These are phyloP conservation scores for Sordariomycetes sp. DNA, from an alignment of 2,329 filamentous ascomycete species.

Conservation along the genomic window DNA sequence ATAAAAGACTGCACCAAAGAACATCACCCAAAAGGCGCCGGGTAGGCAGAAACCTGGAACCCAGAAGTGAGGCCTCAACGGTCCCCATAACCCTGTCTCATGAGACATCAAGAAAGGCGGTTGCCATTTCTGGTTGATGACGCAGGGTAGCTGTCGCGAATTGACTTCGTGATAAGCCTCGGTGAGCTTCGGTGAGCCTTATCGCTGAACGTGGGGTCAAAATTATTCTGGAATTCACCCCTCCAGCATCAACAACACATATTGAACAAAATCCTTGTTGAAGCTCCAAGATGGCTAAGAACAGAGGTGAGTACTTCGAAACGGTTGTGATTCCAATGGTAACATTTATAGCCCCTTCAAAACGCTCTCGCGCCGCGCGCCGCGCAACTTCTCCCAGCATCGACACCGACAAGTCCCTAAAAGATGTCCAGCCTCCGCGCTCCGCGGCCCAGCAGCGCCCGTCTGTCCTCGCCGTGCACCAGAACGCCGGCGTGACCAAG, in stretches of 20 bases:
- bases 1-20: too few relatives aligned
- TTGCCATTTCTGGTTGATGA: too few relatives aligned
- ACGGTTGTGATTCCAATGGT: slow-evolving; percentile 8
- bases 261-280: not conserved
- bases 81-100: too few relatives aligned
- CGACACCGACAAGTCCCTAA: slow-evolving; percentile 63
- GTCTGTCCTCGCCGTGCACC: slow-evolving; percentile 61
- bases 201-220: not conserved
- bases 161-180: not conserved
- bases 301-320: slow-evolving; percentile 12
- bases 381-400: slow-evolving; percentile 63
- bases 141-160: too few relatives aligned
- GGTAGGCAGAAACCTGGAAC: too few relatives aligned
- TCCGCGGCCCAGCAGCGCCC: slow-evolving; percentile 35
- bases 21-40: too few relatives aligned
- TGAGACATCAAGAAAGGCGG: too few relatives aligned
- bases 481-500: slow-evolving; percentile 64
- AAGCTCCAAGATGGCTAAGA: slow-evolving; percentile 18
- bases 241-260: not conserved
- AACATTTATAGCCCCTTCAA: slow-evolving; percentile 41
- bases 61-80: too few relatives aligned
- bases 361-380: slow-evolving; percentile 66
- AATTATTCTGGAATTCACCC: not conserved
- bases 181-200: not conserved
- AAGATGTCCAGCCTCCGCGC: slow-evolving; percentile 43